phyloP scores from a whole-genome alignment of 2,329 filamentous ascomycete species.

The Xylaria arbuscula region DNA sequence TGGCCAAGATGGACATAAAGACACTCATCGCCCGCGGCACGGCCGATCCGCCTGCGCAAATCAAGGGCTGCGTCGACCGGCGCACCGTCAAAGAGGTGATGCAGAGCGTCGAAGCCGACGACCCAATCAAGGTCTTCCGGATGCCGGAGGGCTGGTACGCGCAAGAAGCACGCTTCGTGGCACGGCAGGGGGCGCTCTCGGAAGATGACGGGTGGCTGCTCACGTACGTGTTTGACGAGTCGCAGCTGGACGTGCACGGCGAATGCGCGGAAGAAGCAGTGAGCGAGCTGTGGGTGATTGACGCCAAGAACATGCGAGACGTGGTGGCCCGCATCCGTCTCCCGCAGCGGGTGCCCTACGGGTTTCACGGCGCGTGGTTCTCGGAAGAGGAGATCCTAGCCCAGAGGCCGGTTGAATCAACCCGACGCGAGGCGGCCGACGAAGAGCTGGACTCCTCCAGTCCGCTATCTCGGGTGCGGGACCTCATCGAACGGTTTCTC shows the following conservation, averaged over 20 bases:
- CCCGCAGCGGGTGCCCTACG: conserved; percentile 76
- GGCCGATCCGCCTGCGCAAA: conserved; percentile 55
- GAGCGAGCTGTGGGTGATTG: conserved; percentile 76
- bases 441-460: conserved; percentile 42
- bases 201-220: conserved; percentile 77
- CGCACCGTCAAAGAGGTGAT: conserved; percentile 66
- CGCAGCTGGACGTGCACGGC: conserved; percentile 65
- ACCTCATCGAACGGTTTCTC: conserved; percentile 43
- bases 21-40: conserved; percentile 65
- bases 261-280: conserved; percentile 57
- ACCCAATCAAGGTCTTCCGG: conserved; percentile 70
- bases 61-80: conserved; percentile 72
- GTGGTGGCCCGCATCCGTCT: conserved; percentile 68
- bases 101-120: conserved; percentile 55
- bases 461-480: conserved; percentile 43
- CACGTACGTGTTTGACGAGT: conserved; percentile 77
- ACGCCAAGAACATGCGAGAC: conserved; percentile 70
- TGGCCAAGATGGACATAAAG: conserved; percentile 70
- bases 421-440: conserved; percentile 39
- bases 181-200: conserved; percentile 52
- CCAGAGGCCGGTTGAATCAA: conserved; percentile 55
- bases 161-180: conserved; percentile 75
- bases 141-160: conserved; percentile 71
- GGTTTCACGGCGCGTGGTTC: conserved; percentile 74
- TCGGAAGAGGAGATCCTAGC: conserved; percentile 60